Base-by-base conservation (phyloP, 768 basidiomycete genomes). In the Trametes elegans region DNA sequence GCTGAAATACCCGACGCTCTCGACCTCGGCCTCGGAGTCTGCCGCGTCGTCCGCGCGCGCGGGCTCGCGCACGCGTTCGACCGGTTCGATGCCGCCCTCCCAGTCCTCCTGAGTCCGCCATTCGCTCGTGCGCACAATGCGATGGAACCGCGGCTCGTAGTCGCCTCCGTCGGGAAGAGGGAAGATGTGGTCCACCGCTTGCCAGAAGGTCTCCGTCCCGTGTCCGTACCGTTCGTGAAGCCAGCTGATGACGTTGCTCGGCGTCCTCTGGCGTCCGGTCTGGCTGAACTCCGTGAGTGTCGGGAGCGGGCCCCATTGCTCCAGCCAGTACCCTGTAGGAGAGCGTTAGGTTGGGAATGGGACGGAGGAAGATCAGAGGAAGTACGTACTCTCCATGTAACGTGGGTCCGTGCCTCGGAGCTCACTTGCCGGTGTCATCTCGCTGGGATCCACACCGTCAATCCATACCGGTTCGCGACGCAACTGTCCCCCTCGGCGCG, bases 71-170 rank as follows among this genome's bases (percentile, higher is more conserved):
- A 44, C 56, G 27, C 56, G 49, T 16, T 40, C 49, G 11, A 47
- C 36, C 10, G 44, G 49, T 8, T 46, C 49, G 19, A 57, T 41
- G 24, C 56, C 56, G 14, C 44, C 56, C 26, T 31, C 18, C 44
- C 49, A 57, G 45, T 57, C 56, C 2, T 28, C 38, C 24, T 49
- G 35, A 16, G 6, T 35, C 28, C 56, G 56, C 56, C 56, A 57
- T 5, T 16, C 28, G 10, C 43, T 39, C 13, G 56, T 57, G 0
- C 26, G 28, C 29, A 57, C 10, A 29, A 57, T 44, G 23, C 44
- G 49, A 23, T 19, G n/a, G 23, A 47, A 57, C 6, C 38, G 49
- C 10, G 56, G 56, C 16, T 18, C 41, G 31, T 34, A 43, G 18
- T 43, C 41, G 10, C 13, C 24, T 5, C 51, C 41, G 8, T 52